These are phyloP conservation scores for Kazachstania viticola DNA, from an alignment of 805 yeast genomes.

Conservation along the genomic window DNA sequence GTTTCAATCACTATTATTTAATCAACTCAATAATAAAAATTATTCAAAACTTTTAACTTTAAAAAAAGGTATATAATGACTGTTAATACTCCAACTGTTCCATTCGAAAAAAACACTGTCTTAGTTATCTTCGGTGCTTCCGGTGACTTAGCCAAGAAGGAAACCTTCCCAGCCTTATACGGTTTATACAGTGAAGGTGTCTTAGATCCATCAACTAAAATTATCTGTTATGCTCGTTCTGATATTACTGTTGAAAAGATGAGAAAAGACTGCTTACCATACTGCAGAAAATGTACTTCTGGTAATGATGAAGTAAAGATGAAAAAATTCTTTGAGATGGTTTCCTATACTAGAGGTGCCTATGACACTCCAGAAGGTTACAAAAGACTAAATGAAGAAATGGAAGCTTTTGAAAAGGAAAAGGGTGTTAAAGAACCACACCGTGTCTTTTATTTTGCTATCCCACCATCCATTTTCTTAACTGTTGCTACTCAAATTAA, in stretches of 20 bases:
- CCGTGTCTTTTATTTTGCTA: constrained; percentile 80
- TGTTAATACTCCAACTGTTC: constrained; percentile 1
- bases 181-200: constrained; percentile 68
- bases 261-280: constrained; percentile 49
- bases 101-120: constrained; percentile 46
- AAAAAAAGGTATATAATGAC: too few species aligned
- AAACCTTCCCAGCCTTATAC: constrained; percentile 78
- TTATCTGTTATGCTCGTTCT: constrained; percentile 89
- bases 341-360: constrained; percentile 61
- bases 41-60: too few species aligned
- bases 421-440: constrained; percentile 43
- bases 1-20: too few species aligned
- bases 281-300: constrained; percentile 43
- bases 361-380: constrained; percentile 74
- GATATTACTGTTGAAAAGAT: constrained; percentile 55
- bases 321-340: constrained; percentile 52
- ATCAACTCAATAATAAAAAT: too few species aligned
- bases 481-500: constrained; percentile 65
- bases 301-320: constrained; percentile 31
- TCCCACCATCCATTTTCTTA: constrained; percentile 88
- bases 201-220: constrained; percentile 56
- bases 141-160: constrained; percentile 90
- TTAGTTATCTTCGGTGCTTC: constrained; percentile 88
- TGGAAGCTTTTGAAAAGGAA: constrained; percentile 47
- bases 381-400: constrained; percentile 38